Base-by-base conservation (phyloP, 495 filamentous ascomycete genomes). In the Barbatosphaeria neglecta region DNA sequence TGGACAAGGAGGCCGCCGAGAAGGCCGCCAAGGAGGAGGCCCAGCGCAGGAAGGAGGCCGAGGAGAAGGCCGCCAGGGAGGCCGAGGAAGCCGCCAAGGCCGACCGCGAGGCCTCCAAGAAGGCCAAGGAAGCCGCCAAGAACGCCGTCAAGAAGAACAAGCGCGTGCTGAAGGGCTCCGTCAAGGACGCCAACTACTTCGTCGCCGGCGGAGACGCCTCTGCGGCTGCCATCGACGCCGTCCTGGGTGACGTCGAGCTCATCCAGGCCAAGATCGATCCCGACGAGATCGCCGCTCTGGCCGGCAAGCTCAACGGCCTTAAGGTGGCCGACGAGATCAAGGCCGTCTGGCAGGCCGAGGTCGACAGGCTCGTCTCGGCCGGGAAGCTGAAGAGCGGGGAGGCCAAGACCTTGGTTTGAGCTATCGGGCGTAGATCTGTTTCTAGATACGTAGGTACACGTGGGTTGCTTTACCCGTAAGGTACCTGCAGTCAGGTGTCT, bases 81-180 rank as follows among this genome's bases (percentile, higher is more conserved):
- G 83, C 84, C 22, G 93, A 93, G 65, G 89, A 83, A 54, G 75
- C 81, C 31, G 89, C 85, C 41, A 93, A 92, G 72, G 77, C 76
- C 16, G 77, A 84, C 41, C 77, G 78, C 43, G 87, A 83, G 49
- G 79, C 87, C 55, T 78, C 76, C 64, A 97, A 96, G 81, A 97
- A 98, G 76, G 84, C 86, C 38, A 95, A 95, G 69, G 92, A 98
- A 65, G 92, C 90, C 25, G 89, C 87, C 51, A 96, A 95, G 72
- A 92, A 97, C 61, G 90, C 93, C 4, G 80, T 90, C 53, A 98
- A 98, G 86, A 97, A 97, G 84, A 97, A 98, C 73, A 94, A 95
- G 73, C 83, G 92, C 72, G 86, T 96, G 27, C 75, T 97, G 48
- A 86, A 90, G 60, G 80, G 76, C 25, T 84, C 83, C 53, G 86